A percentile compares a stretch with the other conserved stretches of the same genome.
Evolutionary conservation across 2,329 filamentous ascomycete species (phyloP).

Genomic region (Chalaropsis ovoidea): DNA sequence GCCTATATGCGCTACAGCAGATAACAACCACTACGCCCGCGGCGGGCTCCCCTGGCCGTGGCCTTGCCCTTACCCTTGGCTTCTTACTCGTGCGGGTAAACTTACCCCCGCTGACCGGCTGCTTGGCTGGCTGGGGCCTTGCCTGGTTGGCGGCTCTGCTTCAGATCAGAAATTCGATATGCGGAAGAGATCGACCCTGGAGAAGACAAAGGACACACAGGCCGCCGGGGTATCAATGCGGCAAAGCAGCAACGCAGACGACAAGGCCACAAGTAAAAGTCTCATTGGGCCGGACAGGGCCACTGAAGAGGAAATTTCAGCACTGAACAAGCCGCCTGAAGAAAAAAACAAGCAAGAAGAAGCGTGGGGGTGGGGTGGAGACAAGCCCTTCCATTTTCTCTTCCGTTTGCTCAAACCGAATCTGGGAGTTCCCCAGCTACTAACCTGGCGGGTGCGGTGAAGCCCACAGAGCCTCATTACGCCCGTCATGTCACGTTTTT

Average conservation of each 20-base stretch:
- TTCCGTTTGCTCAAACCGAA: background rate
- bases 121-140: no score
- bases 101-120: background rate
- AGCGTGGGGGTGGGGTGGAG: background rate
- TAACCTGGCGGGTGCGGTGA: background rate
- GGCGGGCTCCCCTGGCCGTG: no score
- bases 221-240: background rate
- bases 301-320: background rate
- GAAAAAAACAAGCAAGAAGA: background rate
- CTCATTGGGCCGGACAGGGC: background rate
- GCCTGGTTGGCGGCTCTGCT: conserved; percentile 6
- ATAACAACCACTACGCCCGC: background rate
- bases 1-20: background rate
- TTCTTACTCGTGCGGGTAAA: conserved; percentile 10
- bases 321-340: background rate
- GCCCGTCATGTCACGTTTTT: background rate
- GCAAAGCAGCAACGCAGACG: background rate
- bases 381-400: background rate
- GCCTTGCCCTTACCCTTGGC: background rate
- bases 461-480: conserved; percentile 3
- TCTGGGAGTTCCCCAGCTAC: background rate
- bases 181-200: background rate
- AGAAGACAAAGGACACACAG: background rate
- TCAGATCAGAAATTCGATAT: background rate
- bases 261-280: background rate